Percentiles rank a stretch among this genome's conserved stretches.
Evolutionary conservation across 768 basidiomycete genomes (phyloP).

Genomic region (Leccinum subgranulosum): DNA sequence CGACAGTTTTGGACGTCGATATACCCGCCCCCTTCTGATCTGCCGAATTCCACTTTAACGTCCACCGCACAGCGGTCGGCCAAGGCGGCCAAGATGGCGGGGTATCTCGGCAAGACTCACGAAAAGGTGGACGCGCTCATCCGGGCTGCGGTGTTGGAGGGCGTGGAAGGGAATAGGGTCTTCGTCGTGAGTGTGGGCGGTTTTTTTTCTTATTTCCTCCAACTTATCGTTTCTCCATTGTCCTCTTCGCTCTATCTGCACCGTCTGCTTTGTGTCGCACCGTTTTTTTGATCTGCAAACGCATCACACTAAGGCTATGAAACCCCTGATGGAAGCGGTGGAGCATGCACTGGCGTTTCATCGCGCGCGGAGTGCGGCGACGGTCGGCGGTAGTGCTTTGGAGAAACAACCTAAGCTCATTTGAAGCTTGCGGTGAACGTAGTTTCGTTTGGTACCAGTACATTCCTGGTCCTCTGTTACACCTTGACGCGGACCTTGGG

Average conservation of each 20-base stretch:
- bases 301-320: constrained; percentile 56
- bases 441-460: neutral
- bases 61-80: constrained; percentile 64
- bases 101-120: constrained; percentile 72
- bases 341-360: constrained; percentile 68
- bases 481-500: neutral
- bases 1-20: constrained; percentile 93
- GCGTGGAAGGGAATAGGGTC: constrained; percentile 60
- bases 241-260: neutral
- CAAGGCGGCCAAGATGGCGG: constrained; percentile 86
- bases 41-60: constrained; percentile 30
- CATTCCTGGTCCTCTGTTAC: no score
- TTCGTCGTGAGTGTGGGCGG: constrained; percentile 51
- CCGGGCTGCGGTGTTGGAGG: constrained; percentile 52
- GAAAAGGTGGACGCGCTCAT: constrained; percentile 84
- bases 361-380: constrained; percentile 34
- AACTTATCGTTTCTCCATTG: neutral
- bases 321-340: constrained; percentile 68
- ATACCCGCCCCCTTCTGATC: constrained; percentile 68
- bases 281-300: neutral
- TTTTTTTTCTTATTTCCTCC: constrained; percentile 6
- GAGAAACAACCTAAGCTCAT: constrained; percentile 9
- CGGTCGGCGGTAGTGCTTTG: constrained; percentile 6
- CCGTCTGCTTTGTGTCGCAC: neutral
- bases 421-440: constrained; percentile 5